These are phyloP conservation scores for Phytophthora brassicae DNA, from an alignment of 352 stramenopile species.

Conservation along the genomic window DNA sequence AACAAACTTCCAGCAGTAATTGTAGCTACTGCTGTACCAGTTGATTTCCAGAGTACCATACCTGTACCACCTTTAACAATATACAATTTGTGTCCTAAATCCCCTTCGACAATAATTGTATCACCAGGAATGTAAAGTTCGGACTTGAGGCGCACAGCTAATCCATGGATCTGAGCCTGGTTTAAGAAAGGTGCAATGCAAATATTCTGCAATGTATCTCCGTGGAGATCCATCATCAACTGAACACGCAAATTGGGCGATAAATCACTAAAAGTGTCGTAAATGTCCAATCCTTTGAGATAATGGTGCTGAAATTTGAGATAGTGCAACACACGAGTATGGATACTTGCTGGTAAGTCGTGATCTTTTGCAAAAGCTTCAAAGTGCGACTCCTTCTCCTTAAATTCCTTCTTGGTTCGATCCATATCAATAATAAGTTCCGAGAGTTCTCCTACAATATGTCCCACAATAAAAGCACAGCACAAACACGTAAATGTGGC, in stretches of 20 bases:
- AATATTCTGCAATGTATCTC: conserved; percentile 48
- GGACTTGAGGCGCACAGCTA: conserved; percentile 61
- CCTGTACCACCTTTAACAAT: conserved; percentile 68
- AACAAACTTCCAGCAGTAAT: conserved; percentile 63
- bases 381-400: conserved; percentile 64
- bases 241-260: conserved; percentile 65
- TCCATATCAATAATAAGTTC: conserved; percentile 79
- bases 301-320: conserved; percentile 73
- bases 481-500: conserved; percentile 64
- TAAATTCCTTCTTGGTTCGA: conserved; percentile 71
- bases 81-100: conserved; percentile 67
- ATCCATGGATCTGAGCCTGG: conserved; percentile 49
- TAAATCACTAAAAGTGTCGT: conserved; percentile 72
- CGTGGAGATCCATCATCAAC: conserved; percentile 77
- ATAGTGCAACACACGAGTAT: conserved; percentile 63
- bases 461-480: conserved; percentile 77
- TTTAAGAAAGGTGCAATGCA: conserved; percentile 60
- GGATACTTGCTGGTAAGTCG: conserved; percentile 52
- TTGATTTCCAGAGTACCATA: conserved; percentile 71
- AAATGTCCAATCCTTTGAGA: conserved; percentile 69
- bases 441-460: conserved; percentile 77
- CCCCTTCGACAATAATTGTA: conserved; percentile 67
- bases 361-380: conserved; percentile 75
- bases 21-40: conserved; percentile 60
- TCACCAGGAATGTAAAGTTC: conserved; percentile 79